Evolutionary conservation across 768 basidiomycete genomes (phyloP), one percentile per base, ranked within the genome.

Genomic region (Tylopilus subfusipes): DNA sequence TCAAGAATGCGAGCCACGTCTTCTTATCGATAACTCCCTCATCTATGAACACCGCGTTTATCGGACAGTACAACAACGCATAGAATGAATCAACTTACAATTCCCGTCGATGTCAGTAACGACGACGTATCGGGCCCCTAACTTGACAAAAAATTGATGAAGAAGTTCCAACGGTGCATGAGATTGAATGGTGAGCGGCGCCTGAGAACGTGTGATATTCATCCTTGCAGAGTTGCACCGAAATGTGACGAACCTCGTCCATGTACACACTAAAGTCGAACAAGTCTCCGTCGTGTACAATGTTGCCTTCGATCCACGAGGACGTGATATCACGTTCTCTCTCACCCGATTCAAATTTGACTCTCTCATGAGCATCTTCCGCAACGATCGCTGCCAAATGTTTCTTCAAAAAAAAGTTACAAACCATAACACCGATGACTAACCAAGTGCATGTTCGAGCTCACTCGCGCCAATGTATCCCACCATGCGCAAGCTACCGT

Each of bases 11-110:
- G 25, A 98, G 80, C 93, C 94, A 99, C 0, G 82, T 82, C 73
- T 96, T 95, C 78, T 98, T 98, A 69, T 93, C 88, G 52, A 99
- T 89, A 11, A 95, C 78, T 9, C 97, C 97, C 63, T 89, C 84
- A 65, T 94, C 91, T 93, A 63, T 25, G 39, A 25, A 29, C 27
- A 16, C 21, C 45, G 29, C 47, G 13, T 4, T 47, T 1, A 42
- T 53, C 21, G 55, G 24, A 45, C 14, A 29, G 31, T 25, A 54
- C 4, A 16, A 19, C 54, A 12, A 49, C 33, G 22, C 31, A 46
- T 24, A 50, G 46, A 34, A 43, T 16, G 30, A 34, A 48, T 30
- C 67, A 12, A 48, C 86, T 66, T 66, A 93, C 91, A 98, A 42
- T 84, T 72, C 7, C 95, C 95, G 48, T 92, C 84, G 2, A 80